phyloP scores from a whole-genome alignment of 2,329 filamentous ascomycete genomes.

The Massarina eburnea region DNA sequence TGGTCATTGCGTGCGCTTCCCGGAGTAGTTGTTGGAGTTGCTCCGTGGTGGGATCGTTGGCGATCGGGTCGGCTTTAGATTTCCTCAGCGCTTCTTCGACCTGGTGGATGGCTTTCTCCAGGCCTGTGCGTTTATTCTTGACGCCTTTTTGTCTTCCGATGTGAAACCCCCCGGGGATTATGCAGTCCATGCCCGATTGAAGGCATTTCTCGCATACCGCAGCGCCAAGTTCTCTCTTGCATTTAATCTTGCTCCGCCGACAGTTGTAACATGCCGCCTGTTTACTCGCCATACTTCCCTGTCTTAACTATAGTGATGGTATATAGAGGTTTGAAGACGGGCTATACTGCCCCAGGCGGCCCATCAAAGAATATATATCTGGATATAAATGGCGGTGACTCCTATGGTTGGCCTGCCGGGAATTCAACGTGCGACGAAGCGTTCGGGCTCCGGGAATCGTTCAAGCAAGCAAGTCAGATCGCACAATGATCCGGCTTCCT shows the following conservation, averaged over 20 bases:
- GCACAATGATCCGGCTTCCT: too few relatives aligned
- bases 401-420: too few relatives aligned
- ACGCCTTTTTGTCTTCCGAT: slow-evolving; percentile 74
- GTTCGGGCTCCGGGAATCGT: too few relatives aligned
- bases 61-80: slow-evolving; percentile 26
- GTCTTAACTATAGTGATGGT: too few relatives aligned
- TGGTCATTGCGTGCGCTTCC: slow-evolving; percentile 46
- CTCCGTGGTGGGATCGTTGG: slow-evolving; percentile 24
- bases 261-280: slow-evolving; percentile 65
- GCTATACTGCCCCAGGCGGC: too few relatives aligned
- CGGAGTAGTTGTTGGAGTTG: slow-evolving; percentile 54
- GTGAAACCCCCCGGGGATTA: slow-evolving; percentile 65
- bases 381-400: too few relatives aligned
- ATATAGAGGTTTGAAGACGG: too few relatives aligned
- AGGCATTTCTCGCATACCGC: slow-evolving; percentile 63
- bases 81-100: slow-evolving; percentile 65
- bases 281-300: slow-evolving; percentile 24
- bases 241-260: slow-evolving; percentile 68
- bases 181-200: slow-evolving; percentile 61
- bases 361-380: too few relatives aligned
- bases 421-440: too few relatives aligned
- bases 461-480: too few relatives aligned
- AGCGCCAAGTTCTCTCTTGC: slow-evolving; percentile 58
- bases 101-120: slow-evolving; percentile 74
- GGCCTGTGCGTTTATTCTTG: slow-evolving; percentile 74